These are phyloP conservation scores for Gossypium anomalum DNA, from an alignment of 345 rosid genomes.

Conservation along the genomic window DNA sequence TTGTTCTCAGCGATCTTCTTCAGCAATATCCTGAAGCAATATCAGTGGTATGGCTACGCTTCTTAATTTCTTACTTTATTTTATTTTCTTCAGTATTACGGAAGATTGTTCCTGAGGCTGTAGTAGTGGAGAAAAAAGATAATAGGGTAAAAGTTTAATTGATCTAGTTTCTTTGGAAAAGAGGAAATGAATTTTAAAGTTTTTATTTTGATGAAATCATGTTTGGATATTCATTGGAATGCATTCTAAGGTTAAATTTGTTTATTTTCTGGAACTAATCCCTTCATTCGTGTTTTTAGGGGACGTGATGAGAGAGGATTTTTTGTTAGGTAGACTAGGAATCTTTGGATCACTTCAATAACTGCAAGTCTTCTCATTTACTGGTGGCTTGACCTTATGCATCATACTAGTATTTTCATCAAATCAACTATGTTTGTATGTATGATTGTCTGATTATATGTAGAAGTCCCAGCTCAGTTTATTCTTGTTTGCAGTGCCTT, in stretches of 20 bases:
- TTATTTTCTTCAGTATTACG: not conserved
- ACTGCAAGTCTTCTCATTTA: too few species aligned
- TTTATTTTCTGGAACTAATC: not conserved
- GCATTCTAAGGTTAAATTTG: not conserved
- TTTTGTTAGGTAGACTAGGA: not conserved
- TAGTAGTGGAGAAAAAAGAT: too few species aligned
- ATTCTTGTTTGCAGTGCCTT: too few species aligned
- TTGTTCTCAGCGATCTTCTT: slow-evolving; percentile 62
- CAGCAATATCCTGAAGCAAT: slow-evolving; percentile 63
- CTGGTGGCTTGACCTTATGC: not conserved
- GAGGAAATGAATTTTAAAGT: not conserved
- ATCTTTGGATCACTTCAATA: not conserved
- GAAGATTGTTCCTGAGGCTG: too few species aligned
- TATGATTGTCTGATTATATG: not conserved
- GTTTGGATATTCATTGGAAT: not conserved
- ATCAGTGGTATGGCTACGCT: slow-evolving; percentile 50
- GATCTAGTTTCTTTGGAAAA: not conserved
- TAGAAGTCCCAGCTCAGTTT: too few species aligned
- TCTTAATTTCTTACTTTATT: not conserved
- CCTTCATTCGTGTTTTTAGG: not conserved
- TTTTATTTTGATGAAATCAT: not conserved
- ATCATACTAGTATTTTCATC: not conserved
- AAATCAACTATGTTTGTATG: not conserved
- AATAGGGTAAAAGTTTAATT: not conserved
- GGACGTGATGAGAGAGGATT: not conserved